Percentiles rank a stretch among this genome's conserved stretches.
phyloP scores from a whole-genome alignment of 1,284 basidiomycete species.

The Bondarzewia mesenterica region DNA sequence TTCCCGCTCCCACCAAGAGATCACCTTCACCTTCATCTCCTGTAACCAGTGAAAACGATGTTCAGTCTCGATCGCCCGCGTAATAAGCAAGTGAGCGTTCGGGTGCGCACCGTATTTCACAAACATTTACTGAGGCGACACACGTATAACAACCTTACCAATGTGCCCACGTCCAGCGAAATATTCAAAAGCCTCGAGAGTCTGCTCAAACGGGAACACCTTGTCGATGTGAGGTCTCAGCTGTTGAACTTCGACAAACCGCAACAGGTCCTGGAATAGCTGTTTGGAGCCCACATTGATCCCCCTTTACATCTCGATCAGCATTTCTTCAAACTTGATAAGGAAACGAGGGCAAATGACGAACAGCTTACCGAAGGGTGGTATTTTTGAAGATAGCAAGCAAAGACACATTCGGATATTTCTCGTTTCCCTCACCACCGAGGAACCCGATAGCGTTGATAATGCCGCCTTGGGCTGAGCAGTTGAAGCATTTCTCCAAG shows the following conservation, averaged over 20 bases:
- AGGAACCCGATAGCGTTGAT: constrained; percentile 34
- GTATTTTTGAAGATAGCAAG: not conserved
- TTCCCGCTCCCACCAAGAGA: too few relatives aligned
- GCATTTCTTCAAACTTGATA: not conserved
- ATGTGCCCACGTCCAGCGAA: constrained; percentile 25
- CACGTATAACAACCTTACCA: constrained; percentile 26
- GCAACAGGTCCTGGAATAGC: constrained; percentile 29
- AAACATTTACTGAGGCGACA: not conserved
- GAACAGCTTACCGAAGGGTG: not conserved
- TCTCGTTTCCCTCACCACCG: constrained; percentile 13
- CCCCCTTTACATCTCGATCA: not conserved
- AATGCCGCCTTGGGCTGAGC: constrained; percentile 27
- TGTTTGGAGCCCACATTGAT: constrained; percentile 9
- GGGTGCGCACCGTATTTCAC: not conserved
- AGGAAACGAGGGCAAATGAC: not conserved
- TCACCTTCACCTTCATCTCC: too few relatives aligned
- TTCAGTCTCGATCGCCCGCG: too few relatives aligned
- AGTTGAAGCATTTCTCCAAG: constrained; percentile 27
- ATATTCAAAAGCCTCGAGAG: constrained; percentile 29
- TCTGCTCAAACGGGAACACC: constrained; percentile 31
- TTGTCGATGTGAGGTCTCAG: constrained; percentile 30
- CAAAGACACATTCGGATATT: not conserved
- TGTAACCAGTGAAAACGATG: too few relatives aligned
- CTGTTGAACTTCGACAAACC: constrained; percentile 22
- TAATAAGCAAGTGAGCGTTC: too few relatives aligned